phyloP scores from a whole-genome alignment of 1,139 yeast species.

The Blastobotrys persicus region DNA sequence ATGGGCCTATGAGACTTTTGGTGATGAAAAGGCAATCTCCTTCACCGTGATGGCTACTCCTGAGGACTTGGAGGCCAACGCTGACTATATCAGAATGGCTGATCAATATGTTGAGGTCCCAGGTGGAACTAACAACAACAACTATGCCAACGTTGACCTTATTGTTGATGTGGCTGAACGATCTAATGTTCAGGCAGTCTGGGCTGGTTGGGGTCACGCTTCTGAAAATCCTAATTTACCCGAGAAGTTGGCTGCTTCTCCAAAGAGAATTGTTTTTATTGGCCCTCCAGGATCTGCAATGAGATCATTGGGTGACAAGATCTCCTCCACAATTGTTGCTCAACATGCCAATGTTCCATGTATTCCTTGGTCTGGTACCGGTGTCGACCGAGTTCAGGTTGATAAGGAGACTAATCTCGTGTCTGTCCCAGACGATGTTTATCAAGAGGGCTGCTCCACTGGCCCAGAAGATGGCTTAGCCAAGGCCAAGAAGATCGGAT shows the following conservation, averaged over 20 bases:
- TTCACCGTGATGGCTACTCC: slow-evolving; percentile 99
- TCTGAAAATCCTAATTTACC: slow-evolving; percentile 95
- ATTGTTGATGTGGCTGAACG: slow-evolving; percentile 97
- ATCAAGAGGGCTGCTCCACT: slow-evolving; percentile 82
- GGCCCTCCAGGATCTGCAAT: slow-evolving; percentile 99
- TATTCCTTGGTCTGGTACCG: slow-evolving; percentile 99
- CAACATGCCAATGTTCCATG: slow-evolving; percentile 98
- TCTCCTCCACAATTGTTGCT: slow-evolving; percentile 95
- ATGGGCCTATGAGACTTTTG: slow-evolving; percentile 99
- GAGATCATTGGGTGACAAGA: slow-evolving; percentile 98
- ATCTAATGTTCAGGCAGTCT: slow-evolving; percentile 94
- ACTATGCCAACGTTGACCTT: slow-evolving; percentile 95
- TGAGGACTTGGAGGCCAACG: slow-evolving; percentile 93
- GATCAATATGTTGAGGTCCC: slow-evolving; percentile 98
- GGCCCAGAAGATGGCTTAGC: slow-evolving; percentile 84
- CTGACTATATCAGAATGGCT: slow-evolving; percentile 98
- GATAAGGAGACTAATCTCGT: slow-evolving; percentile 74
- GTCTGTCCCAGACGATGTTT: slow-evolving; percentile 79
- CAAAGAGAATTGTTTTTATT: slow-evolving; percentile 82
- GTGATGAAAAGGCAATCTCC: slow-evolving; percentile 88
- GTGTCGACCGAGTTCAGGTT: slow-evolving; percentile 74
- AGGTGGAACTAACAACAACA: slow-evolving; percentile 97
- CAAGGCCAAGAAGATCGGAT: slow-evolving; percentile 83
- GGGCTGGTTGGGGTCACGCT: slow-evolving; percentile 99
- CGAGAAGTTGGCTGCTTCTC: slow-evolving; percentile 86